Evolutionary conservation across 176 grass and related monocot species (phyloP), one percentile per base, ranked within the genome.

Genomic region (Oryza glaberrima): DNA sequence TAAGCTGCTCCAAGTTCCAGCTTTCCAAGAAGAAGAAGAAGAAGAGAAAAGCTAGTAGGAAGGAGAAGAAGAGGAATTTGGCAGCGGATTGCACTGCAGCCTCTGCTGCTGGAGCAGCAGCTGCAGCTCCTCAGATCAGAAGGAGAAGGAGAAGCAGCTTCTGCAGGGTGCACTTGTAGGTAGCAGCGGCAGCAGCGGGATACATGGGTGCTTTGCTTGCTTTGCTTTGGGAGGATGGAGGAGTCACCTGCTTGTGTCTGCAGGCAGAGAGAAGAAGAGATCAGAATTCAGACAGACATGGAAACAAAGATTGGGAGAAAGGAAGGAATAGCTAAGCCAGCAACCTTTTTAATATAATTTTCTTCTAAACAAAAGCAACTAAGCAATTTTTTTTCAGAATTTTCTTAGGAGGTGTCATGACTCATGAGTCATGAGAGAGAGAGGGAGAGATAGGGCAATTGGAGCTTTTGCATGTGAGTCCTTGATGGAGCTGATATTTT

Each of bases 11-110:
- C 36, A 20, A 58, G 54, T n/a, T n/a, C 54, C 49, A 68, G 32
- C 73, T 58, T 52, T 75, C 44, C 72, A 81, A 44, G 66, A 67
- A 76, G 83, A 78, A 48, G 73, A 17, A 63, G 35, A 22, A 49
- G 77, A 25, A 25, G 68, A 44, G 63, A 65, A 52, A 77, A 58
- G 54, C 17, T 5, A 20, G 1, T 3, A 74, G 77, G 75, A 49
- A 83, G 70, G 43, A 12, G 82, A 36, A 71, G 67, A 36, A 54
- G 61, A 43, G 80, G 46, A 78, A 73, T 80, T 79, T 81, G 86
- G 86, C 88, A 70, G 75, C 83, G 72, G 84, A 84, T 81, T 79
- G 65, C 80, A 89, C 92, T 91, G 92, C 89, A 78, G 86, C 34
- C 7, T 26, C 56, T 80, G 75, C 73, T 34, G 82, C 52, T 25